A percentile compares a stretch with the other conserved stretches of the same genome.
These are phyloP conservation scores for Saturnispora bothae DNA, from an alignment of 805 yeast species.

Conservation along the genomic window DNA sequence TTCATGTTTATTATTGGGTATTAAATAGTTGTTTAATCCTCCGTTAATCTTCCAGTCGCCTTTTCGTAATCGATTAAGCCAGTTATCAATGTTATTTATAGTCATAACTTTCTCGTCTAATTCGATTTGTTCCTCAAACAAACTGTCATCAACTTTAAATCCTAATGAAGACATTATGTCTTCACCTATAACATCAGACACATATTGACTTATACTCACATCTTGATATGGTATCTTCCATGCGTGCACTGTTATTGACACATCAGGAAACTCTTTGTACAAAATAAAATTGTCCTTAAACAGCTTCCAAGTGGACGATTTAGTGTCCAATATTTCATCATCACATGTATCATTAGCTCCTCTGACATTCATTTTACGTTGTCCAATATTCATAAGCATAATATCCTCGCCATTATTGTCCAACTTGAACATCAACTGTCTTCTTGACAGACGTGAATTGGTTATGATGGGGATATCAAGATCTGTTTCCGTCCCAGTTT, in stretches of 20 bases:
- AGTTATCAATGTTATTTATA: neutral
- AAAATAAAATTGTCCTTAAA: conserved; percentile 1
- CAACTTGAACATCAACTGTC: conserved; percentile 4
- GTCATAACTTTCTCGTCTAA: neutral
- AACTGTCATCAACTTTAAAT: neutral
- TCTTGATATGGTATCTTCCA: neutral
- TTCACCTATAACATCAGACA: neutral
- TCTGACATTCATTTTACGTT: neutral
- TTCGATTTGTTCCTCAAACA: neutral
- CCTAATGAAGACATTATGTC: too few species aligned
- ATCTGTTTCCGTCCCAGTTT: neutral
- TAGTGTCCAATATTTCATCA: neutral
- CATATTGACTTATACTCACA: neutral
- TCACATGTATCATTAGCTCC: neutral
- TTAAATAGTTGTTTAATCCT: conserved; percentile 1
- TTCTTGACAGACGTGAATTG: conserved; percentile 3
- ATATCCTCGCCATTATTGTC: neutral
- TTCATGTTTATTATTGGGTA: conserved; percentile 2
- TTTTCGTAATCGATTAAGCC: conserved; percentile 4
- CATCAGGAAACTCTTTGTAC: conserved; percentile 1
- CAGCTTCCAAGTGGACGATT: neutral
- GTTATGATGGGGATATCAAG: conserved; percentile 4
- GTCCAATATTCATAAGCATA: conserved; percentile 1
- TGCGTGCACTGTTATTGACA: neutral
- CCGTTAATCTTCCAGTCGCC: conserved; percentile 9